Conservation (phyloP, 179 eudicot genomes). For the Carnegiea gigantea region DNA sequence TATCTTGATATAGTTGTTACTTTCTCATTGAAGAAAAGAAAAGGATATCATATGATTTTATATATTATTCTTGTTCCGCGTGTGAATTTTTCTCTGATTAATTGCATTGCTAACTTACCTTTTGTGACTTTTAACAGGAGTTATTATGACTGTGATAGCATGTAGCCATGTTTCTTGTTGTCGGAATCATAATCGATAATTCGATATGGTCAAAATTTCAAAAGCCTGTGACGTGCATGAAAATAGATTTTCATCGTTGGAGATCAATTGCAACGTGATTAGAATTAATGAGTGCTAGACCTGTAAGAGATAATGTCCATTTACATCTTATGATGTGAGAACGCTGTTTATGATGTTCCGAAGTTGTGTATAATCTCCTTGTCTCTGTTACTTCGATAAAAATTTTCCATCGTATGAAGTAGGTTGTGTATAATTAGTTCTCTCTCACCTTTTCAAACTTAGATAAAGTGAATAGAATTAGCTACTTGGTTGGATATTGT, state of each 20-base stretch:
- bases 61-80: not conserved
- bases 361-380: not conserved
- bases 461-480: not conserved
- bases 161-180: not conserved
- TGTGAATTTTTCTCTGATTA: not conserved
- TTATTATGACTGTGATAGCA: not conserved
- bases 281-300: not conserved
- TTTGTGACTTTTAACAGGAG: not conserved
- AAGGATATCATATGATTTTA: not conserved
- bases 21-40: not conserved
- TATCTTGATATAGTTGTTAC: not conserved
- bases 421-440: not conserved
- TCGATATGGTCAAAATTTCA: not conserved
- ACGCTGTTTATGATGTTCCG: not conserved
- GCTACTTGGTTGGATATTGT: conserved; percentile 4
- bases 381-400: not conserved
- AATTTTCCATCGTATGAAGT: not conserved
- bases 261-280: not conserved
- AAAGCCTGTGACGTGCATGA: not conserved
- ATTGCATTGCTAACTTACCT: not conserved
- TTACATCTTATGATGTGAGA: not conserved
- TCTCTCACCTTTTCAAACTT: not conserved
- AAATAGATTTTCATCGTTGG: not conserved
- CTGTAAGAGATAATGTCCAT: not conserved
- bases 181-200: too few relatives aligned